Evolutionary conservation across 1,139 yeast species (phyloP), one percentile per base, ranked within the genome.

Genomic region (Yamadazyma buinensis): DNA sequence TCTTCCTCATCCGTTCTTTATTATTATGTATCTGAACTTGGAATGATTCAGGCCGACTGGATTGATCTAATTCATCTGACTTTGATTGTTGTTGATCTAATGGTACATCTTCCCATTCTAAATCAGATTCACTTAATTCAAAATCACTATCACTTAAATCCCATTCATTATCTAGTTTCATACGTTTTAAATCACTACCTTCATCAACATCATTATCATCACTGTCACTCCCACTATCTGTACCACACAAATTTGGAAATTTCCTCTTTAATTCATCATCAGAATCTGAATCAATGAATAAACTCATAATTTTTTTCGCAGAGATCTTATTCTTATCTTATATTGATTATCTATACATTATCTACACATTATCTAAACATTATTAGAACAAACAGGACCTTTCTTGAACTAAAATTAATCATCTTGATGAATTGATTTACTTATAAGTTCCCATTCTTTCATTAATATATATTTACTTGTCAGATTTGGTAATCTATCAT

Each of bases 371-470:
- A n/a, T n/a, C n/a, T n/a, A n/a, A n/a, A n/a, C n/a, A n/a, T n/a
- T n/a, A n/a, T n/a, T n/a, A n/a, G n/a, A n/a, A n/a, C n/a, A n/a
- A 17, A 17, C 19, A 17, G 19, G 19, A 17, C 5, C 7, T 17
- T 5, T 5, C 19, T 17, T 17, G 7, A 17, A 17, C 19, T 17
- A n/a, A n/a, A n/a, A 4, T 23, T n/a, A 23, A 11, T 23, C 13
- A 10, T 33, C 32, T n/a, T 18, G 14, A 23, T 33, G 71, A 15
- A 68, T 49, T 14, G 63, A 51, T 13, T 49, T 49, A 30, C 67
- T 52, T 13, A 68, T 46, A 4, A 51, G 51, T 10, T 49, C 42
- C 66, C 65, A 67, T 43, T 68, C 73, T 2, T 48, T 46, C n/a
- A 65, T 44, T 34, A 62, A 39, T 8, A 46, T 38, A 62, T 69